Conservation (phyloP, 2,329 filamentous ascomycete genomes). For the Pleoardoris graminearum region DNA sequence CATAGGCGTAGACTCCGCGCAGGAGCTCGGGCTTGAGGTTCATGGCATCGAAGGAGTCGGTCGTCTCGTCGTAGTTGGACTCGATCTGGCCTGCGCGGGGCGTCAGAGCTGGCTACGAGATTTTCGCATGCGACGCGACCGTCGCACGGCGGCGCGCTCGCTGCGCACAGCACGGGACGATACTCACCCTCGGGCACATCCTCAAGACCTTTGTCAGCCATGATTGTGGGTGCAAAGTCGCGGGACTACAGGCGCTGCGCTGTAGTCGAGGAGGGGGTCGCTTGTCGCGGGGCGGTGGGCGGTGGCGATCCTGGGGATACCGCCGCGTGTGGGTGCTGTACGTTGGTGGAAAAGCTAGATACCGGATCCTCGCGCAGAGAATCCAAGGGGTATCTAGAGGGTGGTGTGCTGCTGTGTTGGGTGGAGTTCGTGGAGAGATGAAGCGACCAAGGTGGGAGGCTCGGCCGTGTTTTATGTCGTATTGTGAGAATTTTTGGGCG, state of each 20-base stretch:
- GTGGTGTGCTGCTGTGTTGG: conserved; percentile 23
- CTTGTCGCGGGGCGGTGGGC: conserved; percentile 45
- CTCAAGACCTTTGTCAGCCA: conserved; percentile 98
- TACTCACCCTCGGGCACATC: conserved; percentile 92
- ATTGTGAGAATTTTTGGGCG: conserved; percentile 18
- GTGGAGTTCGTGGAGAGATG: conserved; percentile 26
- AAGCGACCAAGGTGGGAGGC: conserved; percentile 17
- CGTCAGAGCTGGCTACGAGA: conserved; percentile 21
- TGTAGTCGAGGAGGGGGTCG: conserved; percentile 42
- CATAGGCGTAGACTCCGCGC: conserved; percentile 98
- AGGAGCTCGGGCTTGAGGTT: conserved; percentile 95
- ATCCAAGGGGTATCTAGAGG: conserved; percentile 49
- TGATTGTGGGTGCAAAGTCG: conserved; percentile 72
- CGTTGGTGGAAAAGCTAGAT: conserved; percentile 48
- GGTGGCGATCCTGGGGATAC: conserved; percentile 49
- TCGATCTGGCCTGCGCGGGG: conserved; percentile 85
- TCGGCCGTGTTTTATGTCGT: conserved; percentile 21
- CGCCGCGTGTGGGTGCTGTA: conserved; percentile 38
- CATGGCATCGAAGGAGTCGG: conserved; percentile 99
- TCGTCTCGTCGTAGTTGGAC: conserved; percentile 99
- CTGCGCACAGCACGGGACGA: conserved; percentile 4
- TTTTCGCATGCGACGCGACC: conserved; percentile 13
- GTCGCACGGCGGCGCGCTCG: conserved; percentile 15
- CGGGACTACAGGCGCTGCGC: conserved; percentile 70
- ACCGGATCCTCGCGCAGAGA: conserved; percentile 52